Evolutionary conservation across 257 asterid species (phyloP).

Genomic region (Ocimum tenuiflorum): DNA sequence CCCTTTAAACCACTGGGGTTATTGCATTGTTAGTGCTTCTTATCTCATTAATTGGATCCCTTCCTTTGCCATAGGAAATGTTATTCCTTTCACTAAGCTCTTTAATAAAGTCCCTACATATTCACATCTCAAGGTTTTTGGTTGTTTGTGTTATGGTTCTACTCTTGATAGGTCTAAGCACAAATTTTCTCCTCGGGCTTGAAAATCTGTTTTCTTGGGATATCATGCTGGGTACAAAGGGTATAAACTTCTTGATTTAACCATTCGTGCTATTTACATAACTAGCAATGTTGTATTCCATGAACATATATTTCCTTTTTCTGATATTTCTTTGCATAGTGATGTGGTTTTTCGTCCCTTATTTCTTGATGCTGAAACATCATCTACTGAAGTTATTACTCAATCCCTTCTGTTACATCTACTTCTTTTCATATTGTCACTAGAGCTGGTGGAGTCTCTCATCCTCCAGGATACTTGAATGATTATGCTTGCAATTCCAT

Average conservation of each 20-base stretch:
- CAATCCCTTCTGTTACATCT: background rate
- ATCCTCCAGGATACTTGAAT: no score
- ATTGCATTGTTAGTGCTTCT: background rate
- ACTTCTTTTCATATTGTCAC: background rate
- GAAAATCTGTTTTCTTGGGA: background rate
- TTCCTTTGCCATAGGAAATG: background rate
- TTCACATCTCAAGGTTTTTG: background rate
- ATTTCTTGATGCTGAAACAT: background rate
- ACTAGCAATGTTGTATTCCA: background rate
- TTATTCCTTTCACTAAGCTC: background rate
- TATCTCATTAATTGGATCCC: background rate
- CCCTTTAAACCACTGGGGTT: background rate
- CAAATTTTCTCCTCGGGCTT: background rate
- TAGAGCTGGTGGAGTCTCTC: background rate
- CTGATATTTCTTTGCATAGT: background rate
- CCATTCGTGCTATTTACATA: no score
- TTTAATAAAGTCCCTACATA: background rate
- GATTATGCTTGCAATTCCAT: no score
- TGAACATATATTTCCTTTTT: background rate
- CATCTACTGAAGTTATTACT: no score
- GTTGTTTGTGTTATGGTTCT: background rate
- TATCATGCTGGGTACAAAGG: background rate
- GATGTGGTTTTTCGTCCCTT: background rate
- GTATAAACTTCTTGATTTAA: background rate
- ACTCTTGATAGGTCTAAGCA: background rate